Evolutionary conservation across 2,329 filamentous ascomycete genomes (phyloP).

Genomic region (Paramyrothecium sp.): DNA sequence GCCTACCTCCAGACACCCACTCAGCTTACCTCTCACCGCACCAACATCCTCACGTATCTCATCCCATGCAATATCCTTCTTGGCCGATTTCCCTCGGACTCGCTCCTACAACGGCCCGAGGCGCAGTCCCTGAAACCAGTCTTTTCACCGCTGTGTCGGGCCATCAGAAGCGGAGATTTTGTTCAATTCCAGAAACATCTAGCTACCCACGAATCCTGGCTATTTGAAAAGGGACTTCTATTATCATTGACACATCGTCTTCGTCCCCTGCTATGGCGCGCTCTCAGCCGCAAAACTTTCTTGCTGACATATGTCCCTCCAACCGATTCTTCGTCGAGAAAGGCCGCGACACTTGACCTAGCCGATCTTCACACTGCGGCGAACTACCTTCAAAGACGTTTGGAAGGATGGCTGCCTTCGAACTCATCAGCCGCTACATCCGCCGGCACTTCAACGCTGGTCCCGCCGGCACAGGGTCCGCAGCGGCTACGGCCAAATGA

Average conservation of each 20-base stretch:
- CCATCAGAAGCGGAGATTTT: conserved; percentile 74
- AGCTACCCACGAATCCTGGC: conserved; percentile 65
- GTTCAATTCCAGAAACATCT: conserved; percentile 70
- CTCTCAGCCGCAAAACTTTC: conserved; percentile 75
- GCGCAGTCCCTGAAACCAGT: conserved; percentile 56
- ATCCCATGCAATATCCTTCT: conserved; percentile 81
- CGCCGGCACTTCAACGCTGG: conserved; percentile 39
- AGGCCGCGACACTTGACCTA: conserved; percentile 74
- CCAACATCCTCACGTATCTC: conserved; percentile 79
- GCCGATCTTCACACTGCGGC: conserved; percentile 65
- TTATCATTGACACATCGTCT: conserved; percentile 74
- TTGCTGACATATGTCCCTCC: conserved; percentile 74
- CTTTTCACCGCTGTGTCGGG: conserved; percentile 71
- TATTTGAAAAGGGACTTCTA: conserved; percentile 72
- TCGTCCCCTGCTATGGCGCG: conserved; percentile 81
- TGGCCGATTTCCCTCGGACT: conserved; percentile 73
- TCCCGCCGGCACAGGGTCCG: conserved; percentile 44
- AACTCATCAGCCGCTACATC: conserved; percentile 38
- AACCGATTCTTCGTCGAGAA: conserved; percentile 49
- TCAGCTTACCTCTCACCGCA: conserved; percentile 68
- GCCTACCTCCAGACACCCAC: conserved; percentile 71
- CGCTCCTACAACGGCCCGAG: conserved; percentile 67
- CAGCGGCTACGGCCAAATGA: conserved; percentile 54
- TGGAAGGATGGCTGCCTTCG: conserved; percentile 56
- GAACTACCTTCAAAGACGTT: conserved; percentile 60